phyloP scores from a whole-genome alignment of 257 asterid species.

The Nicotiana otophora region DNA sequence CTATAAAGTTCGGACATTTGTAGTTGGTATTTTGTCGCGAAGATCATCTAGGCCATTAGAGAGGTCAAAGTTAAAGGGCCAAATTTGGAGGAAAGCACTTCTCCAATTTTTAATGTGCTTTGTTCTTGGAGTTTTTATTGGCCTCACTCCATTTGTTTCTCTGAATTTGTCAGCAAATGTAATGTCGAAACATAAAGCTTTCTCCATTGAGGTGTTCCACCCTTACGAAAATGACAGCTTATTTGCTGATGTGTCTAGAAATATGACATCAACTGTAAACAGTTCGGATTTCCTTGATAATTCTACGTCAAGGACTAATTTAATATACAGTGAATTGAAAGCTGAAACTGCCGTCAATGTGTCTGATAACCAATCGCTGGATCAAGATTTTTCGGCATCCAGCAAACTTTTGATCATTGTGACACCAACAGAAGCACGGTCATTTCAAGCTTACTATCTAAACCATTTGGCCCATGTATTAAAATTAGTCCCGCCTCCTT shows the following conservation, averaged over 20 bases:
- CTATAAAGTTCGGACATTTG: conserved; percentile 32
- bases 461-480: conserved; percentile 51
- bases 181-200: conserved; percentile 29
- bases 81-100: conserved; percentile 51
- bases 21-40: conserved; percentile 42
- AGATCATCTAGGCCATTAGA: conserved; percentile 46
- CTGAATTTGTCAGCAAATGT: conserved; percentile 25
- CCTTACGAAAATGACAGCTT: neutral
- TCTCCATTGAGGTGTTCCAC: conserved; percentile 33
- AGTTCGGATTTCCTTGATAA: conserved; percentile 17
- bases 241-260: conserved; percentile 20
- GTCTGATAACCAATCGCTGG: conserved; percentile 16
- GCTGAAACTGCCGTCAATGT: conserved; percentile 6
- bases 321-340: conserved; percentile 11
- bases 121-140: conserved; percentile 47
- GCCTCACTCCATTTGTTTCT: conserved; percentile 50
- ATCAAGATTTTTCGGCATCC: conserved; percentile 17
- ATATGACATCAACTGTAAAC: conserved; percentile 18
- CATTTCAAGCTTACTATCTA: conserved; percentile 45
- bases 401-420: conserved; percentile 62
- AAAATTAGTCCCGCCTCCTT: conserved; percentile 45
- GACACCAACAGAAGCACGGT: conserved; percentile 42
- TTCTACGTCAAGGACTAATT: conserved; percentile 14
- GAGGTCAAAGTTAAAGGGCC: conserved; percentile 48
- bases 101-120: conserved; percentile 58